A percentile compares a stretch with the other conserved stretches of the same genome.
Conservation (phyloP, 306 rosid species). For the Medicago lupulina region DNA sequence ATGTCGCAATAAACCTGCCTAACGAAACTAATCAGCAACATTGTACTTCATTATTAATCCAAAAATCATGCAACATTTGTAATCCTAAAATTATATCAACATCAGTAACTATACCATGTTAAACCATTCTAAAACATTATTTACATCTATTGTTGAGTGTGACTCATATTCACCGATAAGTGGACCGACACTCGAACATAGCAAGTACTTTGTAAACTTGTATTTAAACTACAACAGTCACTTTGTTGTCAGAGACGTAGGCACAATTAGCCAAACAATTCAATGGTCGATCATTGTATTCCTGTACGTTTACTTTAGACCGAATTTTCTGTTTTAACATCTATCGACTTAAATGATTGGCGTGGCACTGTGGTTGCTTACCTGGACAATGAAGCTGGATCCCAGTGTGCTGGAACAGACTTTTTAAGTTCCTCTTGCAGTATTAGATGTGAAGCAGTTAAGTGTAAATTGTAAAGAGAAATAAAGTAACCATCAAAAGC, state of each 20-base stretch:
- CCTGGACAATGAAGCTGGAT: conserved; percentile 91
- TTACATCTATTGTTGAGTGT: no score
- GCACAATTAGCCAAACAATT: not conserved
- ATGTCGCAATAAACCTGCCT: conserved; percentile 89
- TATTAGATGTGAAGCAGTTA: conserved; percentile 69
- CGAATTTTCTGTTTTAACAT: not conserved
- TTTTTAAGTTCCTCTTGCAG: conserved; percentile 74
- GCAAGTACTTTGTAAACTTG: no score
- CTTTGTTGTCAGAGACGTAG: not conserved
- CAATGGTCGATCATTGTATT: no score
- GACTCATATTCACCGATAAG: no score
- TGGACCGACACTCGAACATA: no score
- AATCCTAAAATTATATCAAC: not conserved
- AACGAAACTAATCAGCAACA: conserved; percentile 63
- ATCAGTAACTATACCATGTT: not conserved
- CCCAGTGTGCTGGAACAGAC: conserved; percentile 92
- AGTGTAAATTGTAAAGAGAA: conserved; percentile 80
- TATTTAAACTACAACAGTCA: no score
- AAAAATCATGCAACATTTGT: conserved; percentile 38
- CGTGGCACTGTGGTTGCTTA: conserved; percentile 36
- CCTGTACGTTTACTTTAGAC: not conserved
- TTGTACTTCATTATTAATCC: conserved; percentile 22
- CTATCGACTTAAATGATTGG: not conserved
- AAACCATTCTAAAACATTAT: no score
- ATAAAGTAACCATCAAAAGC: conserved; percentile 93